Evolutionary conservation across 768 basidiomycete species (phyloP).

Genomic region (Rhodotorula taiwanensis): DNA sequence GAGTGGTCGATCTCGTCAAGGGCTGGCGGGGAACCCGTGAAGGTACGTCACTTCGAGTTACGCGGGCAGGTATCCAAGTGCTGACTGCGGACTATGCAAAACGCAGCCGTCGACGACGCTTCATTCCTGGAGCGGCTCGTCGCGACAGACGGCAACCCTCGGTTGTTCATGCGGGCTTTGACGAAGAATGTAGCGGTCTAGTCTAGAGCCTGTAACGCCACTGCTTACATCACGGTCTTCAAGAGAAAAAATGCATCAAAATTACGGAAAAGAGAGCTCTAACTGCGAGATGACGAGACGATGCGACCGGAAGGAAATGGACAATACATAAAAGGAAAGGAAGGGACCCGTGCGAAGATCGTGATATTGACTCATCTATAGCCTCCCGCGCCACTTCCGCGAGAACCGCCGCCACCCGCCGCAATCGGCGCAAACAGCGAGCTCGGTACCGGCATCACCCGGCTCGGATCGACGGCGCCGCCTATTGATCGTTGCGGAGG

Average conservation of each 20-base stretch:
- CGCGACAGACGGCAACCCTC: slow-evolving; percentile 27
- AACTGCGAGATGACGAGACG: too few species aligned
- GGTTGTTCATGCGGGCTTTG: slow-evolving; percentile 15
- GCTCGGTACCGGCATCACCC: neutral
- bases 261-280: too few species aligned
- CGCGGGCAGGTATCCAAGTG: too few species aligned
- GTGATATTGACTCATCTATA: too few species aligned
- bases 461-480: neutral
- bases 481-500: too few species aligned
- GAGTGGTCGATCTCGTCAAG: slow-evolving; percentile 23
- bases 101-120: slow-evolving; percentile 27
- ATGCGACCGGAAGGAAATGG: too few species aligned
- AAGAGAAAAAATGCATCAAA: too few species aligned
- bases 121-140: slow-evolving; percentile 30
- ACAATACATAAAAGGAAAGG: too few species aligned
- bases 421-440: neutral
- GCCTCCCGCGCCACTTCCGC: neutral
- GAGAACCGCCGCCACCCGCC: neutral
- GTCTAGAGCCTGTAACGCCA: too few species aligned
- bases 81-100: neutral
- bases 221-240: too few species aligned
- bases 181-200: slow-evolving; percentile 10
- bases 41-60: neutral
- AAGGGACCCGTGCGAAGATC: too few species aligned
- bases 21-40: slow-evolving; percentile 19